Conservation (phyloP, 805 yeast genomes). For the Saccharomyces kudriavzevii region DNA sequence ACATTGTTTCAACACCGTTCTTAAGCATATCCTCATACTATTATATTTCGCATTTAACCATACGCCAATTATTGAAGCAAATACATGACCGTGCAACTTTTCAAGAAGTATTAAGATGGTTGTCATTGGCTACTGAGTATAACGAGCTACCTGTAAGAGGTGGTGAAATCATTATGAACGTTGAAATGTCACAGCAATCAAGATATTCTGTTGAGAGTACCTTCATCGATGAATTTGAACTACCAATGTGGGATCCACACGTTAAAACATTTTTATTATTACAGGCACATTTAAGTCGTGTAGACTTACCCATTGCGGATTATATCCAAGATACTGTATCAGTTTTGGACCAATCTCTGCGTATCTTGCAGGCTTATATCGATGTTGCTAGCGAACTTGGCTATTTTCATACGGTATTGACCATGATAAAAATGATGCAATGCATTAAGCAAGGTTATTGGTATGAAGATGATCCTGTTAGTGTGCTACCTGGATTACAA, state of each 20-base stretch:
- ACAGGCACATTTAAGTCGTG: conserved; percentile 76
- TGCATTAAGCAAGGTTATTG: conserved; percentile 83
- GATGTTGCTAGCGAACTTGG: conserved; percentile 87
- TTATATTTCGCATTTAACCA: conserved; percentile 84
- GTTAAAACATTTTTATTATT: conserved; percentile 70
- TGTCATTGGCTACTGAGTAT: conserved; percentile 60
- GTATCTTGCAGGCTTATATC: conserved; percentile 86
- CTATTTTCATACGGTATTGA: conserved; percentile 50
- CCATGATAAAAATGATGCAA: conserved; percentile 65
- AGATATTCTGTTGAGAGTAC: conserved; percentile 57
- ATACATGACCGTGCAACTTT: conserved; percentile 36
- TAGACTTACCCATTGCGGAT: conserved; percentile 88
- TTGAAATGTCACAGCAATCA: conserved; percentile 70
- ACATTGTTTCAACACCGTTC: conserved; percentile 64
- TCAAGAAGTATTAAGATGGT: conserved; percentile 39
- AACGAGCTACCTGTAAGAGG: conserved; percentile 86
- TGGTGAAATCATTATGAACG: conserved; percentile 81
- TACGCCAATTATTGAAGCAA: conserved; percentile 56
- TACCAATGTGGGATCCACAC: conserved; percentile 76
- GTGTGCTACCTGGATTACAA: conserved; percentile 33
- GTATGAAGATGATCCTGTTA: conserved; percentile 70
- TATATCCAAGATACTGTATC: conserved; percentile 89
- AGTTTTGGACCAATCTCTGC: conserved; percentile 86
- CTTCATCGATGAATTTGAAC: conserved; percentile 46
- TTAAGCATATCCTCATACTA: conserved; percentile 83